These are phyloP conservation scores for Schwanniomyces etchellsii DNA, from an alignment of 1,139 yeast species.

Conservation along the genomic window DNA sequence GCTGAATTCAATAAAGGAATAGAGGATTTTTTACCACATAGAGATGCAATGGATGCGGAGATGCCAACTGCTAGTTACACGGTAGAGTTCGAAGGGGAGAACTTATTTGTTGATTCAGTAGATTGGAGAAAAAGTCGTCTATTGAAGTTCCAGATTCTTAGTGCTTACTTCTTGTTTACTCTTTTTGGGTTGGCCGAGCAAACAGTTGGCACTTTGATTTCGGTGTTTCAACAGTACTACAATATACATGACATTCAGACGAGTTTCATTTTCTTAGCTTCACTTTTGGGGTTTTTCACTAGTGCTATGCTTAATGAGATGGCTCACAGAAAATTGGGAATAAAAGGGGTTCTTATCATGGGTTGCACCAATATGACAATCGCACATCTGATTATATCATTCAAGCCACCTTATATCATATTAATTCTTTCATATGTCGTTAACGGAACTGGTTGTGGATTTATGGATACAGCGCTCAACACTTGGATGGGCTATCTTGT, in stretches of 20 bases:
- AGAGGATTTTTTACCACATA: no score
- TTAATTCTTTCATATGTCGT: slow-evolving; percentile 32
- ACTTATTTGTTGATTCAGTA: slow-evolving; percentile 25
- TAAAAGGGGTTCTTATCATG: slow-evolving; percentile 31
- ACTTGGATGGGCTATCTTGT: slow-evolving; percentile 53
- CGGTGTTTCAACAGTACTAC: slow-evolving; percentile 41
- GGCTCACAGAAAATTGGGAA: slow-evolving; percentile 28
- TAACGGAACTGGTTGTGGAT: slow-evolving; percentile 56
- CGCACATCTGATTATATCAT: slow-evolving; percentile 21
- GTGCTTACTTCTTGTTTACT: slow-evolving; percentile 32
- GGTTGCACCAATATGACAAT: slow-evolving; percentile 28
- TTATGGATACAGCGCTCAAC: slow-evolving; percentile 55
- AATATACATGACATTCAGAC: slow-evolving; percentile 36
- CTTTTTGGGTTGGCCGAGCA: slow-evolving; percentile 55
- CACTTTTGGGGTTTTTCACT: slow-evolving; percentile 32
- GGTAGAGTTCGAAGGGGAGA: slow-evolving; percentile 22
- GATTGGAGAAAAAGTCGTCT: slow-evolving; percentile 36
- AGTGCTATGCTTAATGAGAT: slow-evolving; percentile 33
- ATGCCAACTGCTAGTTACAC: no score
- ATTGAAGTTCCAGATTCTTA: slow-evolving; percentile 34
- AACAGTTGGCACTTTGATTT: slow-evolving; percentile 51
- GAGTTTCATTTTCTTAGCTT: slow-evolving; percentile 28
- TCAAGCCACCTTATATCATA: slow-evolving; percentile 31
- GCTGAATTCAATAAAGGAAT: no score
- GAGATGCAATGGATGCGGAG: no score